These are phyloP conservation scores for Boletus pseudo-olivaceus DNA, from an alignment of 768 basidiomycete genomes.

Conservation along the genomic window DNA sequence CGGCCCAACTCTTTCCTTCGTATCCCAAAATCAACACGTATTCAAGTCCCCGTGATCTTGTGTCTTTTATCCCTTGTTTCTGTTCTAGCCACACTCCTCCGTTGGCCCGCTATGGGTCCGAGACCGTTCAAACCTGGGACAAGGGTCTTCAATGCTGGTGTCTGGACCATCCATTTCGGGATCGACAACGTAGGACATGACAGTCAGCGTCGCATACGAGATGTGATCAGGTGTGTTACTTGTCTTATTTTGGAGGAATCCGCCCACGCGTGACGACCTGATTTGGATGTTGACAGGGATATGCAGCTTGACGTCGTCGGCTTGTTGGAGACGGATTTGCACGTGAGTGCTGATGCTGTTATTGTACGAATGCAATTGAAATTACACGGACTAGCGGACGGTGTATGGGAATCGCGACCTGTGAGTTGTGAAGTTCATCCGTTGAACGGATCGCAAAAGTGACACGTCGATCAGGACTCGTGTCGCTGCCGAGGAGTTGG, in stretches of 20 bases:
- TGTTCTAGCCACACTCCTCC: slow-evolving; percentile 51
- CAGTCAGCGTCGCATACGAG: slow-evolving; percentile 33
- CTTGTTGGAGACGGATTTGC: slow-evolving; percentile 80
- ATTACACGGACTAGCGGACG: slow-evolving; percentile 42
- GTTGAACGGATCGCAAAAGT: neutral
- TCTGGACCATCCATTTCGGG: slow-evolving; percentile 94
- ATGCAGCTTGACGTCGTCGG: slow-evolving; percentile 86
- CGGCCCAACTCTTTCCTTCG: slow-evolving; percentile 1
- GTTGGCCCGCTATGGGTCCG: slow-evolving; percentile 47
- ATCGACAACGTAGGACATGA: slow-evolving; percentile 38
- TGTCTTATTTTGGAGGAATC: neutral
- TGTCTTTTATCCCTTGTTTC: slow-evolving; percentile 44
- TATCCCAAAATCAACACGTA: slow-evolving; percentile 19
- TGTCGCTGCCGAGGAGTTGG: slow-evolving; percentile 69
- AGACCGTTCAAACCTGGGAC: slow-evolving; percentile 60
- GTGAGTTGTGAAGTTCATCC: slow-evolving; percentile 35
- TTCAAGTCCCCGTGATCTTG: slow-evolving; percentile 34
- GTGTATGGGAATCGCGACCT: slow-evolving; percentile 85
- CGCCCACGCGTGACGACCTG: neutral
- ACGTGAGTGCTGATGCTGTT: slow-evolving; percentile 46
- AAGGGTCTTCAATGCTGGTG: slow-evolving; percentile 73
- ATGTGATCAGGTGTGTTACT: slow-evolving; percentile 58
- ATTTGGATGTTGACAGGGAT: slow-evolving; percentile 42
- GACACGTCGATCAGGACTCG: slow-evolving; percentile 52
- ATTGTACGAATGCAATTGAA: neutral